phyloP scores from a whole-genome alignment of 441 rosid genomes.

The Erysimum cheiri region DNA sequence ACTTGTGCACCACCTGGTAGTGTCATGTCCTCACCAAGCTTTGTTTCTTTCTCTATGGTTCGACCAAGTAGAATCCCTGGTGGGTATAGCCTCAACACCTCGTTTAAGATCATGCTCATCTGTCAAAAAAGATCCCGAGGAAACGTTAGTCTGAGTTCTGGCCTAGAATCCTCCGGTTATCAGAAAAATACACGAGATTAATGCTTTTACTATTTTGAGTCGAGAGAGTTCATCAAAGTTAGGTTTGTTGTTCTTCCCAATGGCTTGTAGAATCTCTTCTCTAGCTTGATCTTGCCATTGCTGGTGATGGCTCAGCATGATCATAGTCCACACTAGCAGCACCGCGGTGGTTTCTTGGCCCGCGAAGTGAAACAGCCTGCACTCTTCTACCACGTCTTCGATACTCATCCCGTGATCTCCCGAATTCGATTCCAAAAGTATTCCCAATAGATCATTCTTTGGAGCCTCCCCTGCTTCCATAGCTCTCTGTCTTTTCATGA shows the following conservation, averaged over 20 bases:
- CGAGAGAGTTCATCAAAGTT: slow-evolving; percentile 44
- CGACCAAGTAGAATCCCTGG: slow-evolving; percentile 32
- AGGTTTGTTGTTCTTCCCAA: slow-evolving; percentile 43
- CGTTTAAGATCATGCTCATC: slow-evolving; percentile 52
- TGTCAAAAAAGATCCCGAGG: neutral
- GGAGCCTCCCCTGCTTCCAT: slow-evolving; percentile 42
- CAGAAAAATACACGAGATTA: neutral
- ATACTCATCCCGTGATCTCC: slow-evolving; percentile 50
- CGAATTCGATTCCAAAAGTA: slow-evolving; percentile 49
- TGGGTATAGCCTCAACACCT: slow-evolving; percentile 54
- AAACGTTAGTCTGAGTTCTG: slow-evolving; percentile 36
- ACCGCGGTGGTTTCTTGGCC: slow-evolving; percentile 55
- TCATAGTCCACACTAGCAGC: slow-evolving; percentile 52
- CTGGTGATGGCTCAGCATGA: slow-evolving; percentile 44
- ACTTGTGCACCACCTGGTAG: slow-evolving; percentile 46
- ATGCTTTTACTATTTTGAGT: slow-evolving; percentile 49
- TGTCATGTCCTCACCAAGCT: slow-evolving; percentile 42
- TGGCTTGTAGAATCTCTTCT: slow-evolving; percentile 49
- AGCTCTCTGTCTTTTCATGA: slow-evolving; percentile 44
- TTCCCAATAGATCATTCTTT: slow-evolving; percentile 49
- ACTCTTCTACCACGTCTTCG: slow-evolving; percentile 53
- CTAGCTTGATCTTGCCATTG: slow-evolving; percentile 53
- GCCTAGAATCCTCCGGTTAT: slow-evolving; percentile 22
- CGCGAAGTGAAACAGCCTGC: slow-evolving; percentile 53
- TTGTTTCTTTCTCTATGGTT: slow-evolving; percentile 44